Base-by-base conservation (phyloP, 495 filamentous ascomycete genomes). In the Xylaria bambusicola region DNA sequence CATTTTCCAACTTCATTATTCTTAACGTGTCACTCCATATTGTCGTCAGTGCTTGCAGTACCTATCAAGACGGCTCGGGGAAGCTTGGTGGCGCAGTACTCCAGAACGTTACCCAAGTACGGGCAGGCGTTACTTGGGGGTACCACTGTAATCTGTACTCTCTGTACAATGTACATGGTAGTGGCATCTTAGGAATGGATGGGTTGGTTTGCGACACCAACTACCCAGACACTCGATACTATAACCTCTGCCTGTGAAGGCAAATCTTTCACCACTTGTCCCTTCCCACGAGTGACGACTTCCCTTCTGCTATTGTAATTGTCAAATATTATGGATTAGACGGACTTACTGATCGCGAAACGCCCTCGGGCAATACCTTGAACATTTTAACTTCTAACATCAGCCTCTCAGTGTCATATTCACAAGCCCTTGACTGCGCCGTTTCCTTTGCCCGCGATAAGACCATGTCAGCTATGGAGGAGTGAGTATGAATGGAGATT, bases 401-500 rank as follows among this genome's bases (percentile, higher is more conserved):
- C 48, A 41, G 36, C 23, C 35, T n/a, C n/a, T n/a, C n/a, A n/a
- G n/a, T n/a, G n/a, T n/a, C n/a, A n/a, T n/a, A n/a, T n/a, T n/a
- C n/a, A n/a, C 56, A 18, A 54, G n/a, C 44, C 0, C 24, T 20
- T 38, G 6, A 20, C 15, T 42, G 40, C 24, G 13, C 33, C 13
- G 38, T 24, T 21, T 23, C 15, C 17, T 41, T 35, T 41, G 24
- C 36, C 13, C 51, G 26, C 18, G 15, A 21, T 35, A 48, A 53
- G 52, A 24, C 52, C 26, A 69, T 69, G 66, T 61, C 64, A 51
- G 49, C 52, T 47, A 62, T 62, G 54, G 58, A 65, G 40, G 61
- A 50, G 67, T 68, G 52, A 66, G 65, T 52, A 44, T 46, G 24
- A 15, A 4, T 35, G 47, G 41, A 18, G 27, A n/a, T 56, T 9